Percentiles rank a stretch among this genome's conserved stretches.
These are phyloP conservation scores for Gelatoporia subvermispora DNA, from an alignment of 768 basidiomycete genomes.

Conservation along the genomic window DNA sequence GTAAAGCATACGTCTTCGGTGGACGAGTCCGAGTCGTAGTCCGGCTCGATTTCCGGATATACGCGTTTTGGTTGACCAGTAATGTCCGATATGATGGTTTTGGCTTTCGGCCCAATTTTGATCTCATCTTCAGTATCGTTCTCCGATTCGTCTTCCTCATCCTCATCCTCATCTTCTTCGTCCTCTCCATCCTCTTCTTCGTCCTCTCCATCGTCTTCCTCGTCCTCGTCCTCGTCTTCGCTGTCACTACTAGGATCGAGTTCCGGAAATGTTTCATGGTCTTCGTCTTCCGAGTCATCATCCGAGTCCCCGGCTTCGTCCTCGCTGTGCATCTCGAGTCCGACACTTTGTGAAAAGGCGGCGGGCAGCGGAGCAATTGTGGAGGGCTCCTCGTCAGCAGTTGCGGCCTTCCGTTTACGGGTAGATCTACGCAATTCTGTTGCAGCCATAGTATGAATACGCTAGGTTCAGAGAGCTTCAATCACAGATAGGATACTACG, in stretches of 20 bases:
- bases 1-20: constrained; percentile 74
- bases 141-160: constrained; percentile 30
- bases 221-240: constrained; percentile 26
- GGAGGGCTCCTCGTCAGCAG: constrained; percentile 32
- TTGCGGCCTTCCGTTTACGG: constrained; percentile 57
- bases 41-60: constrained; percentile 85
- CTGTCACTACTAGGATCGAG: constrained; percentile 24
- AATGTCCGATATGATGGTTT: constrained; percentile 69
- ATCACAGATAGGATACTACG: neutral
- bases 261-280: constrained; percentile 26
- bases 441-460: constrained; percentile 26
- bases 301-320: constrained; percentile 63
- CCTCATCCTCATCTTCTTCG: constrained; percentile 31
- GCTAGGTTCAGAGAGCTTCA: neutral
- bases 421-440: constrained; percentile 23
- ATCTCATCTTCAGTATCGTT: constrained; percentile 36
- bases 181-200: constrained; percentile 32
- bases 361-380: constrained; percentile 11
- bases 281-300: constrained; percentile 28
- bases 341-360: constrained; percentile 36
- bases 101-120: constrained; percentile 57
- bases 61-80: constrained; percentile 82
- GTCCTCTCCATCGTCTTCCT: constrained; percentile 26
- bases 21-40: constrained; percentile 88
- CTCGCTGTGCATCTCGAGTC: constrained; percentile 70